Conservation (phyloP, 2,329 filamentous ascomycete genomes). For the Colletotrichum musae region DNA sequence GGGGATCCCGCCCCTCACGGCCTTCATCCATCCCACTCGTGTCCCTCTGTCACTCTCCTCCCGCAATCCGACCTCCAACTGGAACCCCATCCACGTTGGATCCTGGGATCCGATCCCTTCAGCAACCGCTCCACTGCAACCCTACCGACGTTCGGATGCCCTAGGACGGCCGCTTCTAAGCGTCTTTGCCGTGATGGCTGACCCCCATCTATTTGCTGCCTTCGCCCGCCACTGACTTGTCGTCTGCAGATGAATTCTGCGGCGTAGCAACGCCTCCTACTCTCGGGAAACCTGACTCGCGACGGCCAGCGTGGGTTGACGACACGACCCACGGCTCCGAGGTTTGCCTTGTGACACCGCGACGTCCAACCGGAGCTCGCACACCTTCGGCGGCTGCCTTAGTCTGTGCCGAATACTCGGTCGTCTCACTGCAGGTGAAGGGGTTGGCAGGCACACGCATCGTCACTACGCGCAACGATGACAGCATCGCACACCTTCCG, state of each 20-base stretch:
- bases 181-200: slow-evolving; percentile 8
- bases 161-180: slow-evolving; percentile 31
- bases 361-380: slow-evolving; percentile 16
- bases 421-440: slow-evolving; percentile 34
- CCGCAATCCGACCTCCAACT: slow-evolving; percentile 28
- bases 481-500: slow-evolving; percentile 32
- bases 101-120: slow-evolving; percentile 38
- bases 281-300: slow-evolving; percentile 33
- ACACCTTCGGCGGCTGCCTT: slow-evolving; percentile 9
- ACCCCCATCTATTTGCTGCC: slow-evolving; percentile 16
- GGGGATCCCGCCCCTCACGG: slow-evolving; percentile 18
- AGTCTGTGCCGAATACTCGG: slow-evolving; percentile 33
- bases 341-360: slow-evolving; percentile 31
- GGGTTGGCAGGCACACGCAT: slow-evolving; percentile 33
- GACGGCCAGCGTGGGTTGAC: slow-evolving; percentile 20
- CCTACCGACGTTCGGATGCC: slow-evolving; percentile 11
- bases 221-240: background rate
- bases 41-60: slow-evolving; percentile 15
- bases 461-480: slow-evolving; percentile 36
- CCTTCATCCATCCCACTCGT: slow-evolving; percentile 19
- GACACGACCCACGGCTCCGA: background rate
- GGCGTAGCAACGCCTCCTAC: slow-evolving; percentile 5
- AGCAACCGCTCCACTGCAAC: slow-evolving; percentile 36
- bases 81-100: slow-evolving; percentile 25
- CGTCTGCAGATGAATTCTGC: background rate